A percentile compares a stretch with the other conserved stretches of the same genome.
These are phyloP conservation scores for Spathaspora girioi DNA, from an alignment of 805 yeast genomes.

Conservation along the genomic window DNA sequence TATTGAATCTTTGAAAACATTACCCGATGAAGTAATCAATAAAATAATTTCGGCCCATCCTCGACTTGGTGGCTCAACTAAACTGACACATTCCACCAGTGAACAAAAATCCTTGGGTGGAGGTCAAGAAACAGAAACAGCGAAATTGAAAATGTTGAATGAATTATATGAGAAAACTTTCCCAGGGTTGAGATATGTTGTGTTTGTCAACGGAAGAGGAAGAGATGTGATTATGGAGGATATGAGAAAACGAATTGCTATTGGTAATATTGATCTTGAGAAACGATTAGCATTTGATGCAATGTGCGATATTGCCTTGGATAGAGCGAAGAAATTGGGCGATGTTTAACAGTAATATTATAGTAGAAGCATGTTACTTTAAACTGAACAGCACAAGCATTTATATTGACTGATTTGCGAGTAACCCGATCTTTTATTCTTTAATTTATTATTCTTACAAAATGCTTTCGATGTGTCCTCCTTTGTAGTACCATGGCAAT, in stretches of 20 bases:
- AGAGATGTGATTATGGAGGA: slow-evolving; percentile 60
- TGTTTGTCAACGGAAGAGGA: slow-evolving; percentile 82
- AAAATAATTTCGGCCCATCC: slow-evolving; percentile 89
- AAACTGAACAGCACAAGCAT: too few species aligned
- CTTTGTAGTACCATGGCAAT: too few species aligned
- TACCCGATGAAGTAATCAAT: slow-evolving; percentile 23
- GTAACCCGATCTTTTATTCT: too few species aligned
- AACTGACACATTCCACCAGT: slow-evolving; percentile 57
- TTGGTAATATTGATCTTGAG: slow-evolving; percentile 54
- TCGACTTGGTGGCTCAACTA: slow-evolving; percentile 65
- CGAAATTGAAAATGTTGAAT: slow-evolving; percentile 51
- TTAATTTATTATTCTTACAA: too few species aligned
- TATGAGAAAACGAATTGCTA: slow-evolving; percentile 56
- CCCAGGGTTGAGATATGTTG: slow-evolving; percentile 77
- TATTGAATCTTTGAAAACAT: slow-evolving; percentile 22
- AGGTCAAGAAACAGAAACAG: slow-evolving; percentile 44
- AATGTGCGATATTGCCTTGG: slow-evolving; percentile 88
- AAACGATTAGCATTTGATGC: slow-evolving; percentile 70
- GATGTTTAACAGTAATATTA: not conserved
- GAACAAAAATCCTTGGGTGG: slow-evolving; percentile 69
- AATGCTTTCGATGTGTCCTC: too few species aligned
- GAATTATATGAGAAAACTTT: slow-evolving; percentile 55
- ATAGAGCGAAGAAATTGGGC: slow-evolving; percentile 59
- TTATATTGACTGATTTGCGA: too few species aligned
- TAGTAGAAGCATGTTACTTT: too few species aligned